Conservation (phyloP, 768 basidiomycete genomes). For the Boletus subparvulus region DNA sequence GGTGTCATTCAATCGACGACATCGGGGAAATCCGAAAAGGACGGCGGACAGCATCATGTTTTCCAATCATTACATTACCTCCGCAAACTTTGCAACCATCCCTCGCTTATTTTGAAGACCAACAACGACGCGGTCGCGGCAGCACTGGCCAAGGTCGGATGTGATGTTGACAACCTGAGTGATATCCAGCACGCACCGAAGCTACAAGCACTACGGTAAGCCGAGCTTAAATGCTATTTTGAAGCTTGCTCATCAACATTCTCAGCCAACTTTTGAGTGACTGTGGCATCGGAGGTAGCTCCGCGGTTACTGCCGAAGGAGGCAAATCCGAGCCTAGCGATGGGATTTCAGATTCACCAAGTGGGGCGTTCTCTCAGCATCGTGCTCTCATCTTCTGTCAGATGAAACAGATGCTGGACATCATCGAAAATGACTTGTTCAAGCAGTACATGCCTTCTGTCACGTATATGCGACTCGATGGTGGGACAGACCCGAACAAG, state of each 20-base stretch:
- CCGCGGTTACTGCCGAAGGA: slow-evolving; percentile 45
- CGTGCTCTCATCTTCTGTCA: slow-evolving; percentile 99
- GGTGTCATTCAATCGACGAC: slow-evolving; percentile 55
- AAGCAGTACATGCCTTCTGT: slow-evolving; percentile 90
- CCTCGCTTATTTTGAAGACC: slow-evolving; percentile 82
- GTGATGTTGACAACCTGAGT: slow-evolving; percentile 47
- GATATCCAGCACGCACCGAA: slow-evolving; percentile 95
- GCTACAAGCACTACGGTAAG: slow-evolving; percentile 84
- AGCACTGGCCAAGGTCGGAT: slow-evolving; percentile 57
- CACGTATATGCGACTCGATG: slow-evolving; percentile 98
- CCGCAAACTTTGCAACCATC: slow-evolving; percentile 97
- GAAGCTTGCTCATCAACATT: slow-evolving; percentile 4
- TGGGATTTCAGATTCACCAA: slow-evolving; percentile 44
- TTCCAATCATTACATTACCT: slow-evolving; percentile 98
- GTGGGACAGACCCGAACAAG: slow-evolving; percentile 86
- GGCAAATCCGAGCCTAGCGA: slow-evolving; percentile 71
- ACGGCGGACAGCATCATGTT: slow-evolving; percentile 73
- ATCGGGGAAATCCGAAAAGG: slow-evolving; percentile 34
- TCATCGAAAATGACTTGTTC: slow-evolving; percentile 94
- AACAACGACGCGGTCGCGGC: slow-evolving; percentile 56
- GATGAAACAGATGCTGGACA: slow-evolving; percentile 98
- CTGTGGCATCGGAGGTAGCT: slow-evolving; percentile 81
- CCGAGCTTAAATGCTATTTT: not conserved
- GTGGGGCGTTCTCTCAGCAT: slow-evolving; percentile 81
- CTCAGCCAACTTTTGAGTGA: slow-evolving; percentile 88